Percentiles rank a stretch among this genome's conserved stretches.
Evolutionary conservation across 2,329 filamentous ascomycete species (phyloP).

Genomic region (Monosporascus ibericus): DNA sequence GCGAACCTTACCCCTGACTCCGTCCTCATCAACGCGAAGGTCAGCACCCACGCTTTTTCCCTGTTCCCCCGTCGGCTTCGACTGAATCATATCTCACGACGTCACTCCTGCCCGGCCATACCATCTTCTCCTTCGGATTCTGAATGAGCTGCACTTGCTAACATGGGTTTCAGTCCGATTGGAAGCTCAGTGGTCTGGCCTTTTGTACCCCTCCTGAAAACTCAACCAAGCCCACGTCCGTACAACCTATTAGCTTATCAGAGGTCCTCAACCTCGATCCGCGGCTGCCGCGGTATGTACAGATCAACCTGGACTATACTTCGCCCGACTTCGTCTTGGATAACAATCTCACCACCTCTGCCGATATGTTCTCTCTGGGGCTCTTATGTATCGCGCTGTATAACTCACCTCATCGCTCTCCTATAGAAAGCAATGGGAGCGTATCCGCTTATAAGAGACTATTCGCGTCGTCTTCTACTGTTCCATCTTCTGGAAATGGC

Average conservation of each 20-base stretch:
- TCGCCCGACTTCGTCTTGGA: conserved; percentile 94
- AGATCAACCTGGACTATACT: conserved; percentile 87
- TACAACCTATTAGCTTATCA: conserved; percentile 73
- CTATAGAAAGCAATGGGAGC: conserved; percentile 75
- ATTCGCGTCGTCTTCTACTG: conserved; percentile 70
- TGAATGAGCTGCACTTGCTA: conserved; percentile 12
- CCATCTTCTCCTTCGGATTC: no score
- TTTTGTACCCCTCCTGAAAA: conserved; percentile 79
- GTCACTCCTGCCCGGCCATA: not conserved
- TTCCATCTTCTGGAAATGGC: conserved; percentile 75
- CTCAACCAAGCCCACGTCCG: conserved; percentile 66
- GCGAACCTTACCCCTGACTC: conserved; percentile 92
- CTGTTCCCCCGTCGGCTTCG: not conserved
- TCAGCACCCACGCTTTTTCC: conserved; percentile 28
- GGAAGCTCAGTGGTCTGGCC: conserved; percentile 93
- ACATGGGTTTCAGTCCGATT: conserved; percentile 64
- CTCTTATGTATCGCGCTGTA: conserved; percentile 85
- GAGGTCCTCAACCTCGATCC: conserved; percentile 83
- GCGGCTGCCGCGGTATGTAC: conserved; percentile 72
- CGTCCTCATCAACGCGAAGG: conserved; percentile 90
- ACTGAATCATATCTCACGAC: not conserved
- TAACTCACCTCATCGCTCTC: conserved; percentile 88
- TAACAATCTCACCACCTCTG: conserved; percentile 73
- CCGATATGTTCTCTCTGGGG: conserved; percentile 92
- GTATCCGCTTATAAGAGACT: conserved; percentile 78